Evolutionary conservation across 257 asterid species (phyloP).

Genomic region (Ilex asprella): DNA sequence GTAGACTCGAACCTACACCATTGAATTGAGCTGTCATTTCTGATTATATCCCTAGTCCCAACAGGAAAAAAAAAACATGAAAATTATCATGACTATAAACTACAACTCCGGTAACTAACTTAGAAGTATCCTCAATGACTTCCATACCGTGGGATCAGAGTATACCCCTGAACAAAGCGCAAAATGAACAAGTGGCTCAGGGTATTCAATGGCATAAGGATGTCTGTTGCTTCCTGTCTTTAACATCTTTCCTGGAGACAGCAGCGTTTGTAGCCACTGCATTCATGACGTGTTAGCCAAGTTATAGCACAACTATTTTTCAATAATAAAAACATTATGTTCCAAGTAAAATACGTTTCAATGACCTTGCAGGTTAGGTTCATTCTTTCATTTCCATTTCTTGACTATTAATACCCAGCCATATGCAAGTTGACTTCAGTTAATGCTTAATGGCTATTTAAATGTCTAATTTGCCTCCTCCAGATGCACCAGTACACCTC

Average conservation of each 20-base stretch:
- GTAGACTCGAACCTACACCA: conserved; percentile 64
- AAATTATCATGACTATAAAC: no score
- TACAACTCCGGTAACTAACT: background rate
- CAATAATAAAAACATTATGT: conserved; percentile 4
- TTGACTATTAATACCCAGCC: no score
- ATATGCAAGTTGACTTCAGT: background rate
- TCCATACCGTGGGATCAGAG: conserved; percentile 72
- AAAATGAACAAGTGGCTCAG: conserved; percentile 13
- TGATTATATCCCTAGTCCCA: background rate
- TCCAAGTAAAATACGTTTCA: conserved; percentile 65
- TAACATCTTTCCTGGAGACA: conserved; percentile 72
- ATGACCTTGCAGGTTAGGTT: conserved; percentile 6
- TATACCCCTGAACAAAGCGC: conserved; percentile 78
- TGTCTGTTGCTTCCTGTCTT: conserved; percentile 20
- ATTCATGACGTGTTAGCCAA: no score
- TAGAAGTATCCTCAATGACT: background rate
- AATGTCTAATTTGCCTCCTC: no score
- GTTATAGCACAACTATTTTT: no score
- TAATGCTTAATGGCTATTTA: background rate
- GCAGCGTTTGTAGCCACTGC: conserved; percentile 12
- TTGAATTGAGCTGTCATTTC: background rate
- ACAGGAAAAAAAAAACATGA: background rate
- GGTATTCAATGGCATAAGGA: no score
- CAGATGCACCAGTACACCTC: no score
- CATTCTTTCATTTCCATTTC: no score